Base-by-base conservation (phyloP, 164 flowering plant species). In the grape (Vitis vinifera) region DNA sequence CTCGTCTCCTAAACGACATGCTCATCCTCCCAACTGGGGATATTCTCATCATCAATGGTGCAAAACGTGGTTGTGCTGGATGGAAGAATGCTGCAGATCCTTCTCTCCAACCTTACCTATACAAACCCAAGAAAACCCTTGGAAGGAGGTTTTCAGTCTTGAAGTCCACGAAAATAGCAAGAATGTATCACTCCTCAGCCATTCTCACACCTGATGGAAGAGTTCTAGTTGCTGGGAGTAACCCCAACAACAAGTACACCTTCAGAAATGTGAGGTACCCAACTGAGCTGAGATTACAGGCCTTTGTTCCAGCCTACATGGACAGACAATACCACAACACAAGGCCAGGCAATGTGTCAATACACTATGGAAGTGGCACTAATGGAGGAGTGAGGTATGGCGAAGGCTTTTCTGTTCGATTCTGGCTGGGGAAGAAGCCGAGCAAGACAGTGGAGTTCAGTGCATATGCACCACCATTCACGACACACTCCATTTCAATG, bases 111-210 rank as follows among this genome's bases (percentile, higher is more conserved):
- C 91, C 97, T 11, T 82, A 75, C 68, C 84, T 89, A 52, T 91
- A 91, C 70, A 77, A 66, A 4, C 90, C 94, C 3, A 80, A 65
- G 44, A 78, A 72, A 14, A 37, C 0, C 19, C 19, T 51, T n/a
- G 86, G 87, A 30, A 59, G 51, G 10, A 72, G 91, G 48, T 91
- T 89, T 59, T 67, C 81, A 13, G 71, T 71, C n/a, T 73, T 85
- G 50, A 77, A 71, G 13, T 29, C 83, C 9, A 79, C 94, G 0
- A 79, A 71, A 23, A 74, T 91, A 15, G 68, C 92, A 0, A 71
- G 97, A 76, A 79, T 91, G 89, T 91, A 86, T 47, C 97, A 89
- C 59, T 89, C 97, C 5, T 77, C 94, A 3, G 90, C 97, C 2
- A 14, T 79, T 47, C 81, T 91, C 66, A 71, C 89, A 17, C 90